Conservation (phyloP, 305 asterid species). For the Striga hermonthica region DNA sequence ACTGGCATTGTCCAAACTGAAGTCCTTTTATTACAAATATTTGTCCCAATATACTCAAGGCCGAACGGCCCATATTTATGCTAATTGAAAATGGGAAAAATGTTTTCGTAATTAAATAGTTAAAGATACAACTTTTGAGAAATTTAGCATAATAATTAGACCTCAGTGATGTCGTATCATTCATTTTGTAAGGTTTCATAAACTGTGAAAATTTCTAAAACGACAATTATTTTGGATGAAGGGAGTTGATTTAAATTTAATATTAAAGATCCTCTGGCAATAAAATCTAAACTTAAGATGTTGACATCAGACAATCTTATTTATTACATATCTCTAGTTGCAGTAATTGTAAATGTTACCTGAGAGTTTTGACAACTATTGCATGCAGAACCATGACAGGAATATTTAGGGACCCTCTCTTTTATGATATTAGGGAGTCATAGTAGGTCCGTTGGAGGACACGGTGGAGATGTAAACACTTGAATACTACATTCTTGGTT, state of each 20-base stretch:
- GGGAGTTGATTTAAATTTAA: conserved; percentile 6
- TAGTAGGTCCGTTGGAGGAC: conserved; percentile 3
- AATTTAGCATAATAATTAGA: too few species aligned
- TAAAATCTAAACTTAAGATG: conserved; percentile 13
- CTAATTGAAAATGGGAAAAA: too few species aligned
- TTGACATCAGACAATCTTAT: conserved; percentile 10
- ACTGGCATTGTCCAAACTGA: too few species aligned
- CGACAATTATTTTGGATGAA: too few species aligned
- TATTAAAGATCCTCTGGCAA: conserved; percentile 5
- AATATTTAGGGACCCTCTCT: not conserved
- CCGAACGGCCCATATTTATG: too few species aligned
- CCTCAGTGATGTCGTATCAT: too few species aligned
- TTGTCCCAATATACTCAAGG: too few species aligned
- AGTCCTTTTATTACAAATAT: too few species aligned
- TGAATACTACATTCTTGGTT: conserved; percentile 12
- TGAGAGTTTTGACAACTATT: conserved; percentile 11
- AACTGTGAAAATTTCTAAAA: too few species aligned
- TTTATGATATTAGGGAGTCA: conserved; percentile 19
- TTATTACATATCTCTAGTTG: conserved; percentile 17
- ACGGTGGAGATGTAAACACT: conserved; percentile 6
- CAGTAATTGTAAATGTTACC: conserved; percentile 16
- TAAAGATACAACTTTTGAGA: too few species aligned
- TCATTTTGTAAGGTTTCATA: too few species aligned
- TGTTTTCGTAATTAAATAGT: too few species aligned
- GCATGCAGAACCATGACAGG: conserved; percentile 15